Percentiles rank a stretch among this genome's conserved stretches.
phyloP scores from a whole-genome alignment of 441 rosid genomes.

The Arabidopsis lyrata region DNA sequence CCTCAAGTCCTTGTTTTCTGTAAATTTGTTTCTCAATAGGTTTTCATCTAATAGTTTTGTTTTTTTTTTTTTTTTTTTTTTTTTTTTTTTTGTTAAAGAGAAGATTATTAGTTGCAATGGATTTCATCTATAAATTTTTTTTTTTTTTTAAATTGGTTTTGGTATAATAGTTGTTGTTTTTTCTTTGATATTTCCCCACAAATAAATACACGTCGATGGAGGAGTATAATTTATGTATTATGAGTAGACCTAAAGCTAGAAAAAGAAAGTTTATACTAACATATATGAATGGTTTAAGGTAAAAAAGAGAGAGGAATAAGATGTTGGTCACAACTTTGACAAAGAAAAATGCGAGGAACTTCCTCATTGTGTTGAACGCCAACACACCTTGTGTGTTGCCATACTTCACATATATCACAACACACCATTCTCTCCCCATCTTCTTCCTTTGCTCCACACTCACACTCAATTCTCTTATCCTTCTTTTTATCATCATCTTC shows the following conservation, averaged over 20 bases:
- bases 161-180: too few species aligned
- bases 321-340: conserved; percentile 82
- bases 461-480: conserved; percentile 58
- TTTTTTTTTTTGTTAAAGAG: too few species aligned
- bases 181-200: too few species aligned
- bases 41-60: too few species aligned
- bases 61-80: too few species aligned
- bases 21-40: neutral
- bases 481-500: conserved; percentile 45
- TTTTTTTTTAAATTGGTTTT: too few species aligned
- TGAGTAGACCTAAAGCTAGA: neutral
- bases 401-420: conserved; percentile 86
- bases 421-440: conserved; percentile 85
- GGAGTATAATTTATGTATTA: too few species aligned
- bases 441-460: conserved; percentile 74
- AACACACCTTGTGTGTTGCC: conserved; percentile 90
- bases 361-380: conserved; percentile 68
- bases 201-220: too few species aligned
- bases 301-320: conserved; percentile 64
- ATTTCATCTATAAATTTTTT: too few species aligned
- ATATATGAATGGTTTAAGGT: conserved; percentile 46
- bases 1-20: neutral
- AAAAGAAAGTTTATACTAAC: conserved; percentile 16
- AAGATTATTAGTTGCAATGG: too few species aligned
- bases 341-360: conserved; percentile 79